Conservation (phyloP, 2,329 filamentous ascomycete genomes). For the Xylariaceae sp. region DNA sequence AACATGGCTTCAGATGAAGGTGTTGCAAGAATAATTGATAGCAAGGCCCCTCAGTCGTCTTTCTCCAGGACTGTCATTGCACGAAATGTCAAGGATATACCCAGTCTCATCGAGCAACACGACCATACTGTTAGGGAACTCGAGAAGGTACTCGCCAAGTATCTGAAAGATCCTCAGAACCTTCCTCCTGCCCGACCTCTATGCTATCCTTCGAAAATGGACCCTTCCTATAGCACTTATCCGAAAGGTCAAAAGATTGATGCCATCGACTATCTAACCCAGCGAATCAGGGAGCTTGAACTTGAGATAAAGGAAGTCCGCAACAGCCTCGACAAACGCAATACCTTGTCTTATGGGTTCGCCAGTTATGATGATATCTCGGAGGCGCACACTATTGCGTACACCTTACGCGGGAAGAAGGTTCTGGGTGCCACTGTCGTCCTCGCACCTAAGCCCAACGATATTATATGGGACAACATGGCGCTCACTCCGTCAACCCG, state of each 20-base stretch:
- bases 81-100: conserved; percentile 90
- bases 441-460: conserved; percentile 84
- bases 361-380: conserved; percentile 89
- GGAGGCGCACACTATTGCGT: conserved; percentile 88
- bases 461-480: conserved; percentile 97
- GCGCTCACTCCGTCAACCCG: conserved; percentile 72
- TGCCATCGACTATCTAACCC: conserved; percentile 90
- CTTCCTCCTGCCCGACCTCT: conserved; percentile 78
- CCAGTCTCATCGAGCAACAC: conserved; percentile 84
- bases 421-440: conserved; percentile 78
- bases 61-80: conserved; percentile 67
- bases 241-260: conserved; percentile 78
- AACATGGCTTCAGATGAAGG: conserved; percentile 84
- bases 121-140: conserved; percentile 80
- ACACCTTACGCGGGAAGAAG: conserved; percentile 78
- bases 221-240: conserved; percentile 70
- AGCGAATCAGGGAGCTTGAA: conserved; percentile 83
- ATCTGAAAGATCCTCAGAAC: conserved; percentile 84
- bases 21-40: conserved; percentile 81
- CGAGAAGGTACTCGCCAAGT: conserved; percentile 84
- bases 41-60: conserved; percentile 74
- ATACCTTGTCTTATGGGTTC: conserved; percentile 91
- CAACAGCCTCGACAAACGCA: conserved; percentile 81
- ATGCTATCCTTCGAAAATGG: conserved; percentile 81
- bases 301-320: conserved; percentile 84